Evolutionary conservation across 306 rosid species (phyloP).

Genomic region (Medicago lupulina): DNA sequence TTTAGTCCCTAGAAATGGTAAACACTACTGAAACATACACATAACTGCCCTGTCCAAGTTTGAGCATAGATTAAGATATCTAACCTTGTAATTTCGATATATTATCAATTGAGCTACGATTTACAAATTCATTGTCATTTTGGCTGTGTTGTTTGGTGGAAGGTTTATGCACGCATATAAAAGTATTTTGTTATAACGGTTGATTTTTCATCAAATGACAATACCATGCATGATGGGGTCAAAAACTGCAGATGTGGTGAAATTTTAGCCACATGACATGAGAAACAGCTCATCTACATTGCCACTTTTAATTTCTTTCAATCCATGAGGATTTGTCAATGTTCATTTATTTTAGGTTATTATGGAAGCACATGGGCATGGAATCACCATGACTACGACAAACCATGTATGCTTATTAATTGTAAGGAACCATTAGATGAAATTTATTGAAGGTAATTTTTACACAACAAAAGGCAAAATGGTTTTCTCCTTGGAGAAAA

Average conservation of each 20-base stretch:
- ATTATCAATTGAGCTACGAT: too few species aligned
- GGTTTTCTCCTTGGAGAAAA: neutral
- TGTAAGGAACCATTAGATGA: conserved; percentile 28
- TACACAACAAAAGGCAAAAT: neutral
- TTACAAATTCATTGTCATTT: too few species aligned
- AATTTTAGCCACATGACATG: conserved; percentile 37
- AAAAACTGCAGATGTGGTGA: conserved; percentile 42
- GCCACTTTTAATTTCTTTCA: neutral
- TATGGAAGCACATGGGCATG: conserved; percentile 49
- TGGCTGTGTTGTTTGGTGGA: too few species aligned
- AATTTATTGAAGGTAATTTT: conserved; percentile 29
- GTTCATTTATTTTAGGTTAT: conserved; percentile 47
- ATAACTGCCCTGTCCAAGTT: too few species aligned
- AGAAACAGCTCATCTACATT: conserved; percentile 30
- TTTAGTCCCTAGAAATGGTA: too few species aligned
- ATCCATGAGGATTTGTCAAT: conserved; percentile 38
- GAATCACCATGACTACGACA: conserved; percentile 48
- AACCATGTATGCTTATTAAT: conserved; percentile 45
- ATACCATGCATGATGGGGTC: conserved; percentile 1
- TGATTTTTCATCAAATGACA: neutral
- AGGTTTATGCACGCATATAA: neutral
- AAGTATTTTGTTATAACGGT: too few species aligned
- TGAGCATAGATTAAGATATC: too few species aligned
- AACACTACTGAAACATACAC: too few species aligned
- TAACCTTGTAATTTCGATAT: too few species aligned